A percentile compares a stretch with the other conserved stretches of the same genome.
Conservation (phyloP, 2,329 filamentous ascomycete species). For the Sphaceloma murrayae region DNA sequence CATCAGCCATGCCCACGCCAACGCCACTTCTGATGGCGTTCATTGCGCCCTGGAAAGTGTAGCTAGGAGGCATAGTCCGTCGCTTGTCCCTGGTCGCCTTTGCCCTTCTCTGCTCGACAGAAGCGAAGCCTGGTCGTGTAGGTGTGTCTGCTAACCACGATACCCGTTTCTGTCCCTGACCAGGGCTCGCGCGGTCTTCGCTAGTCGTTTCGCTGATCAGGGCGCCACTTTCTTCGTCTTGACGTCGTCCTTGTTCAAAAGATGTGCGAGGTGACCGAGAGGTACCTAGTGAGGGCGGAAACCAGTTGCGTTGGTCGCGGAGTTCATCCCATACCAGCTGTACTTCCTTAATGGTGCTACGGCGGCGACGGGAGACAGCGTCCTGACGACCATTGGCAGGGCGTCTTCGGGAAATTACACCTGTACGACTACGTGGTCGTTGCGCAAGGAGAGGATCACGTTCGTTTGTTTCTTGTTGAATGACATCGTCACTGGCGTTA, state of each 20-base stretch:
- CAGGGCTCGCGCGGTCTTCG: background rate
- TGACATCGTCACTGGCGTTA: conserved; percentile 15
- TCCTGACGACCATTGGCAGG: background rate
- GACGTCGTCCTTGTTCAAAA: background rate
- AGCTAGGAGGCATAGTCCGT: conserved; percentile 1
- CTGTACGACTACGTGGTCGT: conserved; percentile 18
- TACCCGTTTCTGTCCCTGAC: no score
- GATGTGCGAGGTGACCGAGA: no score
- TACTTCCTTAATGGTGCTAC: conserved; percentile 48
- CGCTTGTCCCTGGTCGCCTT: conserved; percentile 1
- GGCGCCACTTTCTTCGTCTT: conserved; percentile 4
- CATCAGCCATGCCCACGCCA: no score
- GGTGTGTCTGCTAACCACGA: background rate
- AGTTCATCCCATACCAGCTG: conserved; percentile 83
- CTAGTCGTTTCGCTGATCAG: background rate
- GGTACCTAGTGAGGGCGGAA: conserved; percentile 38
- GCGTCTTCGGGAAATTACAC: background rate
- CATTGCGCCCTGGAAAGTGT: background rate
- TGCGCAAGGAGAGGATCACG: conserved; percentile 17
- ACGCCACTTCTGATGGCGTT: no score
- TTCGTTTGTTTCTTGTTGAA: conserved; percentile 17
- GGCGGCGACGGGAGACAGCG: conserved; percentile 25
- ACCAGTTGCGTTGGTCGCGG: conserved; percentile 46
- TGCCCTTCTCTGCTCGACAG: background rate
- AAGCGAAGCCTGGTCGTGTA: no score